These are phyloP conservation scores for Cryptosporidium sp. DNA, from an alignment of 169 alveolate species.

Conservation along the genomic window DNA sequence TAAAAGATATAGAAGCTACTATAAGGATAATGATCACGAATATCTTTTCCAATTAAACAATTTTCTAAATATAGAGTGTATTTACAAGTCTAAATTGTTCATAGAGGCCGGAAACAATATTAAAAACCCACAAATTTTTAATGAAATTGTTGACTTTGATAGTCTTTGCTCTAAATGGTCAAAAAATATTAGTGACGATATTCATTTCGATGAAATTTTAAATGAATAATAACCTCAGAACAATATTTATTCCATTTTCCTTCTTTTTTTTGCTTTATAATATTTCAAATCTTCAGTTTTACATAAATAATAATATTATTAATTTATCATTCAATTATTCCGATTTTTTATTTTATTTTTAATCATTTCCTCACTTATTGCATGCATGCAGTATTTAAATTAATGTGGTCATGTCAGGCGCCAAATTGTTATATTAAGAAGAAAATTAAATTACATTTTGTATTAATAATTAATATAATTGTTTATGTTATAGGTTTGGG, in stretches of 20 bases:
- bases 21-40: slow-evolving; percentile 39
- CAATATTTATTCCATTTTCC: background rate
- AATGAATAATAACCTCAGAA: background rate
- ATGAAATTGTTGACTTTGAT: slow-evolving; percentile 14
- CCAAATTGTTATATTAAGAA: background rate
- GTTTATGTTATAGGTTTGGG: background rate
- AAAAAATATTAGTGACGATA: background rate
- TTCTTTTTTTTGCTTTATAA: background rate
- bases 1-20: slow-evolving; percentile 47
- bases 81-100: slow-evolving; percentile 10
- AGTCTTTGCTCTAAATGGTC: slow-evolving; percentile 7
- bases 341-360: too few relatives aligned
- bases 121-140: background rate
- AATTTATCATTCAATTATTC: too few relatives aligned
- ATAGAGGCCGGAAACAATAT: background rate
- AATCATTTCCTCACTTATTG: background rate
- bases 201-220: slow-evolving; percentile 23
- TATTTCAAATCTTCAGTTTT: background rate
- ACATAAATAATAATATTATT: background rate
- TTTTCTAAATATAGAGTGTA: slow-evolving; percentile 4
- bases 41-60: slow-evolving; percentile 37
- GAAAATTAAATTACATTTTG: background rate
- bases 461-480: too few relatives aligned
- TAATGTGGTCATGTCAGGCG: background rate
- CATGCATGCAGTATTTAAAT: background rate